These are phyloP conservation scores for Dactylellina sp. DNA, from an alignment of 2,329 filamentous ascomycete genomes.

Conservation along the genomic window DNA sequence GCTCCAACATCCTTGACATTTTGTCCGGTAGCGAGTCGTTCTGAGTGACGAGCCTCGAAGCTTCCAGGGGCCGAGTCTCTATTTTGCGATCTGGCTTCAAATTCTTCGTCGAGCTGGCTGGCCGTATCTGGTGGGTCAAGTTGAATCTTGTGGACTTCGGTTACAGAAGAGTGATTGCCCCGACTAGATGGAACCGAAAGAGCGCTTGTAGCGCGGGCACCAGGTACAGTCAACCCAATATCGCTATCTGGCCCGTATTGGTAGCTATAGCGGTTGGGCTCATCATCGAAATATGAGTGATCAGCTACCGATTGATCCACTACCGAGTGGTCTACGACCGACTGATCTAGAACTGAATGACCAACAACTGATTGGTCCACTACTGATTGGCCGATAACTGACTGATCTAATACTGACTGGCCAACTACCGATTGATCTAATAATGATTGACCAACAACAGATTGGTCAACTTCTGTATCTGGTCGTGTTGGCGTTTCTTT, in stretches of 20 bases:
- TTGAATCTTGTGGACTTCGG: constrained; percentile 46
- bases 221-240: constrained; percentile 30
- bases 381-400: constrained; percentile 33
- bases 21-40: constrained; percentile 57
- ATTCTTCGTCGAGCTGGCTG: constrained; percentile 39
- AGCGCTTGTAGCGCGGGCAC: constrained; percentile 20
- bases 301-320: constrained; percentile 21
- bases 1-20: constrained; percentile 60
- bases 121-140: constrained; percentile 48
- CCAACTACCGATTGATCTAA: constrained; percentile 29
- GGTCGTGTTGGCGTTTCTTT: constrained; percentile 20
- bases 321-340: constrained; percentile 19
- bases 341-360: constrained; percentile 20
- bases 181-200: constrained; percentile 42
- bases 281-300: constrained; percentile 25
- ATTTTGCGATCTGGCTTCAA: constrained; percentile 27
- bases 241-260: constrained; percentile 39
- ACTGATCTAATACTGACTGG: constrained; percentile 25
- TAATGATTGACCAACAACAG: constrained; percentile 34
- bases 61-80: constrained; percentile 48
- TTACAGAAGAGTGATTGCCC: constrained; percentile 29
- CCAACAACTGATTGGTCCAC: constrained; percentile 21
- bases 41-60: constrained; percentile 49
- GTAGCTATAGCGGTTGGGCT: constrained; percentile 24
- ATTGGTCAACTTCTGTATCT: constrained; percentile 49